Evolutionary conservation across 225 moss, liverwort and hornwort genomes (phyloP).

Genomic region (Takakia lepidozioides): DNA sequence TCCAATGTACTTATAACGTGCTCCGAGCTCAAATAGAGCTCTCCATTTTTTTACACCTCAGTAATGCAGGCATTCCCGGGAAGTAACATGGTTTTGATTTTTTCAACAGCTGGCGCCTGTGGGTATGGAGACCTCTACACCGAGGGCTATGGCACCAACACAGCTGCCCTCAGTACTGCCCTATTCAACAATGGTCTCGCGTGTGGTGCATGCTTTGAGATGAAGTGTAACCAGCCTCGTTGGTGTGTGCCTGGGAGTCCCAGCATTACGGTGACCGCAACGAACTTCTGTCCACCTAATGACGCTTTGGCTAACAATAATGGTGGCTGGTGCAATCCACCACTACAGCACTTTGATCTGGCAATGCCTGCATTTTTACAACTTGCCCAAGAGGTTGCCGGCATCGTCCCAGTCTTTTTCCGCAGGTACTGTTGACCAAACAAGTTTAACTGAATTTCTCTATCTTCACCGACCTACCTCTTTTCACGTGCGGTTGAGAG

Average conservation of each 20-base stretch:
- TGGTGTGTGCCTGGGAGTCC: constrained; percentile 23
- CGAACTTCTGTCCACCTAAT: not conserved
- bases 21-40: too few relatives aligned
- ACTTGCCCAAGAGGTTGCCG: not conserved
- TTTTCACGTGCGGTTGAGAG: too few relatives aligned
- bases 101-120: constrained; percentile 20
- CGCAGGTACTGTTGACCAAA: too few relatives aligned
- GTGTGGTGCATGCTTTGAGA: constrained; percentile 29
- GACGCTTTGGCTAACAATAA: too few relatives aligned
- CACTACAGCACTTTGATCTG: not conserved
- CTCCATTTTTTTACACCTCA: too few relatives aligned
- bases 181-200: constrained; percentile 15
- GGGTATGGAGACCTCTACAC: constrained; percentile 27
- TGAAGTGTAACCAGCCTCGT: constrained; percentile 16
- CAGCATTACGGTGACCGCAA: constrained; percentile 1
- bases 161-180: constrained; percentile 23
- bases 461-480: too few relatives aligned
- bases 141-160: constrained; percentile 31
- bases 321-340: constrained; percentile 5
- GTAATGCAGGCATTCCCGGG: too few relatives aligned
- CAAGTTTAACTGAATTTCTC: too few relatives aligned
- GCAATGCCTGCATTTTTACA: not conserved
- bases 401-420: not conserved
- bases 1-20: too few relatives aligned
- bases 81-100: not conserved